Percentiles rank a stretch among this genome's conserved stretches.
Evolutionary conservation across 2,329 filamentous ascomycete species (phyloP).

Genomic region (Alternaria consortialis): DNA sequence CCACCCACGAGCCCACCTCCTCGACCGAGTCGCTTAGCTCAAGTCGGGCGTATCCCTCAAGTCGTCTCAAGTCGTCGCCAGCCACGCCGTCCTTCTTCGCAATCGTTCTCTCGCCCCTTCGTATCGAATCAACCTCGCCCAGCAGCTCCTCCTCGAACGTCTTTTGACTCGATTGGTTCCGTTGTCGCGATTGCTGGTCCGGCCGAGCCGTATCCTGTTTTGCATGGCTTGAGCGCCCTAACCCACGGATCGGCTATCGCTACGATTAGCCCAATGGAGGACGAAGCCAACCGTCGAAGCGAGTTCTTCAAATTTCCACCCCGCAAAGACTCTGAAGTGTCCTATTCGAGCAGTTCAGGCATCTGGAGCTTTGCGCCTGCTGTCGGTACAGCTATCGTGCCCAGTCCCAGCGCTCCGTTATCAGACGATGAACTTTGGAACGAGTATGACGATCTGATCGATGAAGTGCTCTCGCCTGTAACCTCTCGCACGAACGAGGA

Average conservation of each 20-base stretch:
- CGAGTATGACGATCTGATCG: conserved; percentile 89
- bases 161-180: conserved; percentile 43
- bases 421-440: conserved; percentile 92
- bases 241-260: conserved; percentile 52
- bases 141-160: conserved; percentile 42
- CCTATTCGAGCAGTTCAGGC: conserved; percentile 72
- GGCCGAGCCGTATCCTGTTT: conserved; percentile 46
- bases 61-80: conserved; percentile 74
- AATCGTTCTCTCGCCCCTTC: conserved; percentile 89
- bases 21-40: conserved; percentile 73
- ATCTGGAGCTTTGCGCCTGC: conserved; percentile 67
- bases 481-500: conserved; percentile 22
- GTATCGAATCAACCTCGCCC: conserved; percentile 55
- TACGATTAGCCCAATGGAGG: conserved; percentile 43
- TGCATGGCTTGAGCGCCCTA: conserved; percentile 46
- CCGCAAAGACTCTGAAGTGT: conserved; percentile 74
- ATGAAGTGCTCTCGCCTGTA: conserved; percentile 67
- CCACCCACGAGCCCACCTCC: conserved; percentile 45
- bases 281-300: conserved; percentile 41
- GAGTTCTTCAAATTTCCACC: conserved; percentile 81
- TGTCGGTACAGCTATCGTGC: conserved; percentile 68
- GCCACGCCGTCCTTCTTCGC: conserved; percentile 72
- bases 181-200: conserved; percentile 40
- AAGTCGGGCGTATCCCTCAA: conserved; percentile 85
- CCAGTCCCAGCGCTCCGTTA: conserved; percentile 67